A percentile compares a stretch with the other conserved stretches of the same genome.
phyloP scores from a whole-genome alignment of 139 green algal species.

The Axilococcus clingmanii region DNA sequence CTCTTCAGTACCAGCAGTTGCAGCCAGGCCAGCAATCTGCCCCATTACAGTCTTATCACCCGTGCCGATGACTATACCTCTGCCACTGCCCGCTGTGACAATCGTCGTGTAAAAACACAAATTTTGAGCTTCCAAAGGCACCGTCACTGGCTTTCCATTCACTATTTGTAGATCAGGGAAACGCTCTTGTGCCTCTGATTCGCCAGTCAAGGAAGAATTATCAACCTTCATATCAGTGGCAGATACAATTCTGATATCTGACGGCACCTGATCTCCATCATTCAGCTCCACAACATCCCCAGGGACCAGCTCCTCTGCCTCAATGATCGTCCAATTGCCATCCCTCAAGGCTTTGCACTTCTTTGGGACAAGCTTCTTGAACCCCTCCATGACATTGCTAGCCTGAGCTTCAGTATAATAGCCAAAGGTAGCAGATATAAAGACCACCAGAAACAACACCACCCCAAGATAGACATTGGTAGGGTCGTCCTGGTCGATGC shows the following conservation, averaged over 20 bases:
- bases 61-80: slow-evolving; percentile 62
- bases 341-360: slow-evolving; percentile 63
- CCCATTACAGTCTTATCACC: slow-evolving; percentile 81
- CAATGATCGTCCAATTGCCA: slow-evolving; percentile 52
- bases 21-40: slow-evolving; percentile 65
- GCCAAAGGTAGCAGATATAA: slow-evolving; percentile 52
- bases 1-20: slow-evolving; percentile 13
- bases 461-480: slow-evolving; percentile 69
- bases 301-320: slow-evolving; percentile 76
- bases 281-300: slow-evolving; percentile 88
- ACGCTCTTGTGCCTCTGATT: slow-evolving; percentile 62
- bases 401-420: slow-evolving; percentile 60
- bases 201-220: slow-evolving; percentile 88
- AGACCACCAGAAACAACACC: slow-evolving; percentile 42
- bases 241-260: slow-evolving; percentile 72
- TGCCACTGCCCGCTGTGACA: slow-evolving; percentile 21
- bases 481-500: slow-evolving; percentile 44
- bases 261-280: slow-evolving; percentile 86
- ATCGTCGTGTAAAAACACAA: slow-evolving; percentile 67
- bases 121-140: slow-evolving; percentile 53
- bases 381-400: slow-evolving; percentile 62
- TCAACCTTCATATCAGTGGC: slow-evolving; percentile 62
- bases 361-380: slow-evolving; percentile 64
- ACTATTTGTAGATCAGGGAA: slow-evolving; percentile 72
- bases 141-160: slow-evolving; percentile 34